A percentile compares a stretch with the other conserved stretches of the same genome.
These are phyloP conservation scores for Penicillium sp. DNA, from an alignment of 2,329 filamentous ascomycete species.

Conservation along the genomic window DNA sequence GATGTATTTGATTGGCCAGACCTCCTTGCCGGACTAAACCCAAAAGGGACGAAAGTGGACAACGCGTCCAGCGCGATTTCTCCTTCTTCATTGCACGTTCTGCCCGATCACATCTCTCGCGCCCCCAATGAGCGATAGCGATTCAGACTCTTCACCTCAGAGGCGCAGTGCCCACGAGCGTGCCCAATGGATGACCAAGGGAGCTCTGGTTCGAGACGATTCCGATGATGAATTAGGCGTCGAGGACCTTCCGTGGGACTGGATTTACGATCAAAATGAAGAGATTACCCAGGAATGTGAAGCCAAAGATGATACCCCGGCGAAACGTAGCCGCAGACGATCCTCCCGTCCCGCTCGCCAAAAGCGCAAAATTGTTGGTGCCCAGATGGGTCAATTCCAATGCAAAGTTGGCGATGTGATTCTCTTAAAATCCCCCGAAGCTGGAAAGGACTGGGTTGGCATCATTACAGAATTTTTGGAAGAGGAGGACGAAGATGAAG, in stretches of 20 bases:
- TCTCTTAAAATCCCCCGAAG: slow-evolving; percentile 81
- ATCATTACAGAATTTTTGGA: slow-evolving; percentile 81
- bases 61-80: slow-evolving; percentile 32
- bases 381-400: slow-evolving; percentile 76
- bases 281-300: slow-evolving; percentile 24
- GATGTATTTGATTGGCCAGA: slow-evolving; percentile 19
- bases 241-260: slow-evolving; percentile 74
- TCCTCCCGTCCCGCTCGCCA: slow-evolving; percentile 32
- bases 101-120: background rate
- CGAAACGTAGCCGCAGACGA: slow-evolving; percentile 31
- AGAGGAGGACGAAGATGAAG: slow-evolving; percentile 66
- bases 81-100: slow-evolving; percentile 10
- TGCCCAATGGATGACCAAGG: slow-evolving; percentile 55
- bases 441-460: slow-evolving; percentile 87
- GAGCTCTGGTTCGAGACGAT: slow-evolving; percentile 70
- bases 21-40: slow-evolving; percentile 24
- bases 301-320: slow-evolving; percentile 4
- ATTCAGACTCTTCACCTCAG: slow-evolving; percentile 18
- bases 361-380: slow-evolving; percentile 67
- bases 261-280: slow-evolving; percentile 60
- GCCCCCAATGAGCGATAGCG: slow-evolving; percentile 10
- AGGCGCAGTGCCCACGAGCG: slow-evolving; percentile 34
- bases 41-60: slow-evolving; percentile 34
- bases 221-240: slow-evolving; percentile 83
- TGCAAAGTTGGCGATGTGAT: slow-evolving; percentile 81